A percentile compares a stretch with the other conserved stretches of the same genome.
Evolutionary conservation across 176 grass and related monocot genomes (phyloP).

Genomic region (Musa troglodytarum): DNA sequence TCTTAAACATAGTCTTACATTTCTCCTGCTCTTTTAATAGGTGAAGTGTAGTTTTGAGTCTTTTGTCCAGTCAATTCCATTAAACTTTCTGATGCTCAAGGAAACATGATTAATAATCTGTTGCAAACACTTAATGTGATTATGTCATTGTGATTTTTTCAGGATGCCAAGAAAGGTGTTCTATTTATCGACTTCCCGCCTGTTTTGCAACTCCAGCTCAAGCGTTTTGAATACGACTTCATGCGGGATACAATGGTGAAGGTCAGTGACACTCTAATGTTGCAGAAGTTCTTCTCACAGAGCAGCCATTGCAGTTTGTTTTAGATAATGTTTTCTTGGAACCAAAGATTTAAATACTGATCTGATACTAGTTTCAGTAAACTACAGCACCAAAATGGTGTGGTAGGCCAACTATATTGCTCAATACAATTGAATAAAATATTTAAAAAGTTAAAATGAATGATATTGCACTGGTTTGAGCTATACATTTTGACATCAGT

Average conservation of each 20-base stretch:
- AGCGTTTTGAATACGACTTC: conserved; percentile 75
- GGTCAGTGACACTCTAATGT: conserved; percentile 26
- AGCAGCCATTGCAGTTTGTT: neutral
- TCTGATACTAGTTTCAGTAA: no score
- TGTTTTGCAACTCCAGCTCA: conserved; percentile 67
- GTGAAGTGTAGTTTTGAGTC: no score
- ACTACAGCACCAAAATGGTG: no score
- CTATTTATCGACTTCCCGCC: conserved; percentile 72
- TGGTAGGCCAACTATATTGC: no score
- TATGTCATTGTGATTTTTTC: conserved; percentile 26
- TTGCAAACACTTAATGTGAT: neutral
- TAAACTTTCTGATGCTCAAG: neutral
- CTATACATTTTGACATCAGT: no score
- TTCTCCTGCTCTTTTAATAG: no score
- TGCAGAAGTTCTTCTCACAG: neutral
- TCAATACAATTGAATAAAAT: no score
- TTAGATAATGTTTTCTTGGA: neutral
- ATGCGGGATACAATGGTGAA: conserved; percentile 59
- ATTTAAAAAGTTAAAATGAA: no score
- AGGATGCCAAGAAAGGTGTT: conserved; percentile 77
- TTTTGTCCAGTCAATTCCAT: neutral
- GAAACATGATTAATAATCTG: no score
- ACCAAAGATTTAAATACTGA: no score
- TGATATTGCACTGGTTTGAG: no score
- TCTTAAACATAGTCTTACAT: no score